Percentiles rank a stretch among this genome's conserved stretches.
Conservation (phyloP, 352 stramenopile species). For the Phytophthora cryptogea region DNA sequence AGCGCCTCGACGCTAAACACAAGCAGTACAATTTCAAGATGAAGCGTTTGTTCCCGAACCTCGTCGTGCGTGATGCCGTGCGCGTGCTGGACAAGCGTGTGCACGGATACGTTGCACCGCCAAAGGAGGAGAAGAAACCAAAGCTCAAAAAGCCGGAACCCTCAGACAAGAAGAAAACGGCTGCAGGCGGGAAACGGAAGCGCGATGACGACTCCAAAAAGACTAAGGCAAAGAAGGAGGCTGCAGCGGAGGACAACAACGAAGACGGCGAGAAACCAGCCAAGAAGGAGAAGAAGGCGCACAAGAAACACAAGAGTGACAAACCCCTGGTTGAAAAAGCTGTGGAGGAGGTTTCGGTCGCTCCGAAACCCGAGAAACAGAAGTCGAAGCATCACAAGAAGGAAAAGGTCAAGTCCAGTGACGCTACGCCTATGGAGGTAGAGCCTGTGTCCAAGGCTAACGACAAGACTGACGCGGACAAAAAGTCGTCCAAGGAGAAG, state of each 20-base stretch:
- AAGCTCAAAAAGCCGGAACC: slow-evolving; percentile 30
- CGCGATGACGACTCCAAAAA: slow-evolving; percentile 24
- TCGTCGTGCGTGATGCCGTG: slow-evolving; percentile 79
- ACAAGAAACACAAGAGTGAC: slow-evolving; percentile 42
- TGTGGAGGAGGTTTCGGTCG: slow-evolving; percentile 5
- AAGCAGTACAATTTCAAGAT: slow-evolving; percentile 92
- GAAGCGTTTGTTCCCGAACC: slow-evolving; percentile 80
- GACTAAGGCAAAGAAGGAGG: slow-evolving; percentile 13
- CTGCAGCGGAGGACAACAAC: neutral
- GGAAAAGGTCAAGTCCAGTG: slow-evolving; percentile 14
- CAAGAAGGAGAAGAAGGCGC: slow-evolving; percentile 35
- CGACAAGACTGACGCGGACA: slow-evolving; percentile 26
- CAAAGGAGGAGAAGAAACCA: slow-evolving; percentile 69
- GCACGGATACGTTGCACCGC: slow-evolving; percentile 77
- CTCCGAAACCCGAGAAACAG: slow-evolving; percentile 27
- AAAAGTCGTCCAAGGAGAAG: slow-evolving; percentile 34
- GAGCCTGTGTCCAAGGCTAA: slow-evolving; percentile 19
- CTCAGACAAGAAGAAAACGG: slow-evolving; percentile 29
- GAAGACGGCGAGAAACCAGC: slow-evolving; percentile 14
- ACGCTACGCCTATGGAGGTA: slow-evolving; percentile 28
- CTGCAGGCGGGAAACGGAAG: slow-evolving; percentile 33
- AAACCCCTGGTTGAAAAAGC: slow-evolving; percentile 8
- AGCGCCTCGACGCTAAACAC: slow-evolving; percentile 76
- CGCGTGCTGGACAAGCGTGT: slow-evolving; percentile 84
- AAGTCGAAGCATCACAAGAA: slow-evolving; percentile 26